Conservation (phyloP, 805 yeast genomes). For the Starmerella riodocensis region DNA sequence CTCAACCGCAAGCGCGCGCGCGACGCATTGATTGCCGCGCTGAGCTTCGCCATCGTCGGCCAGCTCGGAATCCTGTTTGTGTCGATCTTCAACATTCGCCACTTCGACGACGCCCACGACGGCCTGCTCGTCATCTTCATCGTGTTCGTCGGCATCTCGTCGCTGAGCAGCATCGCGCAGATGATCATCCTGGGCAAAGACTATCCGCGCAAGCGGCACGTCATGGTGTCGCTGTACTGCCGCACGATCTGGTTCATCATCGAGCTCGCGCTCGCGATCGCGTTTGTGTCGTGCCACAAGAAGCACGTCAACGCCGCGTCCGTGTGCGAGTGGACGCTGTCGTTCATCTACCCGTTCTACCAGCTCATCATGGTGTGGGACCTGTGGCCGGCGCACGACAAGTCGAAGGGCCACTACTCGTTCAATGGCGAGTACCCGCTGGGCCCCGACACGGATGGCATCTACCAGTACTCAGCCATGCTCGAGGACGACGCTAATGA, state of each 20-base stretch:
- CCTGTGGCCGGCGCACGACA: conserved; percentile 48
- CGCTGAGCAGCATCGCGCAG: conserved; percentile 35
- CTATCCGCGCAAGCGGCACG: conserved; percentile 27
- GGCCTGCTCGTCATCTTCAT: conserved; percentile 65
- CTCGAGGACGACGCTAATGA: neutral
- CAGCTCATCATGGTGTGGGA: conserved; percentile 55
- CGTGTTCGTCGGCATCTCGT: conserved; percentile 47
- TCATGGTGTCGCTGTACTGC: conserved; percentile 33
- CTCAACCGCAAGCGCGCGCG: conserved; percentile 6
- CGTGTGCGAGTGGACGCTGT: conserved; percentile 69
- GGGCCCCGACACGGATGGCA: conserved; percentile 2
- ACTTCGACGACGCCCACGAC: conserved; percentile 38
- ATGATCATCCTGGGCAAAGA: conserved; percentile 37
- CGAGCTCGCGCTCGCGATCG: conserved; percentile 56
- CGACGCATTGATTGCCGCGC: conserved; percentile 32
- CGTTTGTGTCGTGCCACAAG: conserved; percentile 34
- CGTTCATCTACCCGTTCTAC: conserved; percentile 69
- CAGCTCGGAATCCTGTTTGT: conserved; percentile 64
- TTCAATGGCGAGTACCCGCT: conserved; percentile 11
- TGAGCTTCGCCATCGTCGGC: conserved; percentile 41
- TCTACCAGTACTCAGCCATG: neutral
- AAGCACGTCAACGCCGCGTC: conserved; percentile 39
- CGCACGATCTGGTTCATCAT: conserved; percentile 53
- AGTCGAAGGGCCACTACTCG: conserved; percentile 22
- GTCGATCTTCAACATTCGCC: conserved; percentile 54